Base-by-base conservation (phyloP, 1,284 basidiomycete species). In the Ceratobasidium sp. region DNA sequence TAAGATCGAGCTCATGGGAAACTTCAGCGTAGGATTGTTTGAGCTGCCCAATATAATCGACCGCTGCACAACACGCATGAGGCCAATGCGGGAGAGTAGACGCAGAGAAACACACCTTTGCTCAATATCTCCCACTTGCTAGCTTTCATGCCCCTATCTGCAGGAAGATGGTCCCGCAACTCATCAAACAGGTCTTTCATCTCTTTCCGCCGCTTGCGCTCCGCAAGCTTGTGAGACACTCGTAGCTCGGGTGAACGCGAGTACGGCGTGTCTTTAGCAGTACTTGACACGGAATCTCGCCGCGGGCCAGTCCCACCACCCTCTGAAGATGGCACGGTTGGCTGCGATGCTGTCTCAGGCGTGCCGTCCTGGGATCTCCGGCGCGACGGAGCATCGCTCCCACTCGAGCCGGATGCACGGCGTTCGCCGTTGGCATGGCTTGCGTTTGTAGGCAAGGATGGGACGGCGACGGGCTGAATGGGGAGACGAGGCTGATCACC, bases 161-260 rank as follows among this genome's bases (percentile, higher is more conserved):
- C 93, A 2, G 96, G 96, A 46, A 98, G 87, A 81, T 94, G 91
- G 84, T 97, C 96, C 77, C 95, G 89, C 78, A 98, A 86, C 84
- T 98, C 96, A 82, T 98, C 96, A 83, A 98, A 98, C 66, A 98
- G 85, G 79, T 98, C 96, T 83, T 97, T 97, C 96, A 98, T 98
- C 85, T 98, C 96, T 86, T 96, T 97, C 83, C 96, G 89, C 81
- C 96, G 88, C 85, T 98, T 98, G 79, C 96, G 88, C 86, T 98
- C 96, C 1, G 96, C 96, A 27, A 98, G 89, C 83, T 98, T 98
- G 86, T 98, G 96, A 16, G 94, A 96, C 59, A 98, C 91, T 73
- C 96, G 90, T 59, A 98, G 88, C 84, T 98, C 96, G 3, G 96
- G 96, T 0, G 94, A 96, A 78, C 96, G 93, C 74, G 96, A 96